Conservation (phyloP, 2,329 filamentous ascomycete genomes). For the Cladosporium sp. region DNA sequence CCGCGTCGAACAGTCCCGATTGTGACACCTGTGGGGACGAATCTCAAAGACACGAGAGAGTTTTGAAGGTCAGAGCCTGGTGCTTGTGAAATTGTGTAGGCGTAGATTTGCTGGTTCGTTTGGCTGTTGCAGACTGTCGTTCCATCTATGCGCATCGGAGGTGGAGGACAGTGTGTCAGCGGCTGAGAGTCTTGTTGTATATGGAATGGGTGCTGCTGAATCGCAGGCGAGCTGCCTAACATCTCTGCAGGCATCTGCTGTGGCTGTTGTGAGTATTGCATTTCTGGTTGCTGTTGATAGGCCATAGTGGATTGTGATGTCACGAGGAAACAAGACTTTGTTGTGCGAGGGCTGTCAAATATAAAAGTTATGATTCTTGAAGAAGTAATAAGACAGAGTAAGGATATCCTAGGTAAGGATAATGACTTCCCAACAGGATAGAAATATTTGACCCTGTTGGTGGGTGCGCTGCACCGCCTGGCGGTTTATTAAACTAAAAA, state of each 20-base stretch:
- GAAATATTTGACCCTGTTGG: not conserved
- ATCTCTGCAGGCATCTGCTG: not conserved
- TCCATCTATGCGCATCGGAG: not conserved
- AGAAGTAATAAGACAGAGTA: too few species aligned
- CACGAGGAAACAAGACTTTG: too few species aligned
- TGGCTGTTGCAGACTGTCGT: not conserved
- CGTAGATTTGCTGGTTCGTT: not conserved
- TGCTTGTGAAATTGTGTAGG: not conserved
- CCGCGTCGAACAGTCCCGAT: not conserved
- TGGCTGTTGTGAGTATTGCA: constrained; percentile 2
- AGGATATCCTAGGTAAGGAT: too few species aligned
- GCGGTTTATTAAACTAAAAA: not conserved
- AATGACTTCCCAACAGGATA: not conserved
- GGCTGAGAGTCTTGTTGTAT: not conserved
- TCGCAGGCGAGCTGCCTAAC: not conserved
- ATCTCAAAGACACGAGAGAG: not conserved
- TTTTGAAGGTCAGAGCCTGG: not conserved
- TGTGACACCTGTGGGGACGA: not conserved
- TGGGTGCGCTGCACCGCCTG: not conserved
- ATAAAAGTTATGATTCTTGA: too few species aligned
- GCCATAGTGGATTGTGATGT: not conserved
- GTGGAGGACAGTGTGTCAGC: not conserved
- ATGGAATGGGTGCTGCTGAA: not conserved
- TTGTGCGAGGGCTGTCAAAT: too few species aligned
- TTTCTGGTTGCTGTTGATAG: not conserved